These are phyloP conservation scores for Pseudogymnoascus sp. DNA, from an alignment of 2,329 filamentous ascomycete genomes.

Conservation along the genomic window DNA sequence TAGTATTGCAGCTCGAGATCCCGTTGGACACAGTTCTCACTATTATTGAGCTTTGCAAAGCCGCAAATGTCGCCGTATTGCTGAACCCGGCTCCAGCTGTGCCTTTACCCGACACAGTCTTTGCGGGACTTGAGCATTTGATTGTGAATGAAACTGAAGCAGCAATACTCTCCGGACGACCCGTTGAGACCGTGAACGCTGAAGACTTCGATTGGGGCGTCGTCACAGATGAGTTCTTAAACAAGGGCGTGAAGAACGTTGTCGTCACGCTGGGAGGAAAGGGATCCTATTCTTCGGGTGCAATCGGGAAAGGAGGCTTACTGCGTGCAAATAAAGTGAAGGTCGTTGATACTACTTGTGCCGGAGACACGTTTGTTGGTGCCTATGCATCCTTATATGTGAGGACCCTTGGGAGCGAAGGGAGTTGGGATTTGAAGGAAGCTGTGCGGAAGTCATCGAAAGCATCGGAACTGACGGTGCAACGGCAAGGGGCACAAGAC, in stretches of 20 bases:
- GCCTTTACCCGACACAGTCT: constrained; percentile 56
- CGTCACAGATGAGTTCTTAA: constrained; percentile 53
- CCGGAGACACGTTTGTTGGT: constrained; percentile 90
- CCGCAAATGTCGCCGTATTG: constrained; percentile 51
- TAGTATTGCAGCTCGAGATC: constrained; percentile 74
- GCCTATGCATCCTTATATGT: constrained; percentile 72
- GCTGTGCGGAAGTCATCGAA: constrained; percentile 53
- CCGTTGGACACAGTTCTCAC: constrained; percentile 56
- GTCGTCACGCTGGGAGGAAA: constrained; percentile 77
- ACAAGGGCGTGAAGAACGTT: constrained; percentile 62
- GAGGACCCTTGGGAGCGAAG: constrained; percentile 22
- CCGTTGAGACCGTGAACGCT: constrained; percentile 34
- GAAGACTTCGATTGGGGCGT: constrained; percentile 35
- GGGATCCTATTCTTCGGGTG: constrained; percentile 60
- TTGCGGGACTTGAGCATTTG: constrained; percentile 62
- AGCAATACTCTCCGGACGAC: constrained; percentile 53
- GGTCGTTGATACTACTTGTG: constrained; percentile 88
- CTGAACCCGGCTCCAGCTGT: constrained; percentile 80
- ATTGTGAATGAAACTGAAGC: constrained; percentile 91
- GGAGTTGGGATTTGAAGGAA: constrained; percentile 30
- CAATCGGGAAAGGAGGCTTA: constrained; percentile 38
- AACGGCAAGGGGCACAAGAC: constrained; percentile 54
- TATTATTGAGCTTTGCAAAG: constrained; percentile 44
- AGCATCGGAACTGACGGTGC: constrained; percentile 57
- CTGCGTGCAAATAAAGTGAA: constrained; percentile 59